Conservation (phyloP, 345 rosid species). For the Cardamine chenopodiifolia region DNA sequence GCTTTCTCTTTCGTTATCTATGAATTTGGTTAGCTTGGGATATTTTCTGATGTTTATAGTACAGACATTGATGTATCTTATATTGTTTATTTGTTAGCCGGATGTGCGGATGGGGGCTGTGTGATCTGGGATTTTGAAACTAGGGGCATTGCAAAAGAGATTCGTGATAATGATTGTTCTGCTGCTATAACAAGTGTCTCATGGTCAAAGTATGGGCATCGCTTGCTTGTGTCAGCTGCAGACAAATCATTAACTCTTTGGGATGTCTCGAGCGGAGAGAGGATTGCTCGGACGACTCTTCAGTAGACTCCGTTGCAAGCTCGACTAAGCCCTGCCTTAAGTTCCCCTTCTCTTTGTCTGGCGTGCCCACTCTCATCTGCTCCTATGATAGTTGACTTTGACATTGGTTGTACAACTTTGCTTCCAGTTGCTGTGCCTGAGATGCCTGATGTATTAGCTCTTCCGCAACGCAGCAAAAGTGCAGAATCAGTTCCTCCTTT, state of each 20-base stretch:
- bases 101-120: slow-evolving; percentile 93
- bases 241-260: slow-evolving; percentile 92
- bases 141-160: slow-evolving; percentile 89
- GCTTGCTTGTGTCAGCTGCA: slow-evolving; percentile 90
- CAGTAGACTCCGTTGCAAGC: slow-evolving; percentile 85
- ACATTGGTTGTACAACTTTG: slow-evolving; percentile 58
- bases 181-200: slow-evolving; percentile 92
- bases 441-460: slow-evolving; percentile 55
- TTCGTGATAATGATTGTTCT: slow-evolving; percentile 68
- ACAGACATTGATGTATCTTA: slow-evolving; percentile 17
- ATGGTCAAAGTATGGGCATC: slow-evolving; percentile 95
- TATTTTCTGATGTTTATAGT: not conserved
- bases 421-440: slow-evolving; percentile 77
- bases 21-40: not conserved
- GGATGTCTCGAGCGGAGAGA: slow-evolving; percentile 79
- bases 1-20: not conserved
- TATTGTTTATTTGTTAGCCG: slow-evolving; percentile 57
- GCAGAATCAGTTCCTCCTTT: slow-evolving; percentile 65
- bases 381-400: slow-evolving; percentile 84
- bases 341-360: slow-evolving; percentile 74
- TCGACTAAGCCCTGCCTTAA: slow-evolving; percentile 84
- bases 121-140: slow-evolving; percentile 99
- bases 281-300: slow-evolving; percentile 63
- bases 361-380: slow-evolving; percentile 96
- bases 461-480: slow-evolving; percentile 66